Percentiles rank a stretch among this genome's conserved stretches.
Conservation (phyloP, 345 rosid genomes). For the Heritiera littoralis region DNA sequence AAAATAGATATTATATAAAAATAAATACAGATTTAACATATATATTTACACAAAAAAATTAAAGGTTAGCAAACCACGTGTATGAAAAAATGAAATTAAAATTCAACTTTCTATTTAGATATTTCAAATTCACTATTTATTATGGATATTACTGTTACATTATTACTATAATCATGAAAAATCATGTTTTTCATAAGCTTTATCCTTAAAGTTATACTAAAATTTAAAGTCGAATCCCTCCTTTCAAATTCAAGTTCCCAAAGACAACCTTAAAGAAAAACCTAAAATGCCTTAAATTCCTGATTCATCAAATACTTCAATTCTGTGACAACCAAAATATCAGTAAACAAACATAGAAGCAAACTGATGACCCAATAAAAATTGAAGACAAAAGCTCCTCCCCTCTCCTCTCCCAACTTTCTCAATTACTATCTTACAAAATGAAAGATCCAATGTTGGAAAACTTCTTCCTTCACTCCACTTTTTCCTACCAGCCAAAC, state of each 20-base stretch:
- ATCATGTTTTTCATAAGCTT: neutral
- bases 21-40: neutral
- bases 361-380: neutral
- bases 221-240: neutral
- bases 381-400: neutral
- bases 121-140: neutral
- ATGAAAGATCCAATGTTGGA: constrained; percentile 5
- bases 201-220: neutral
- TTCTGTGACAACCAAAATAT: neutral
- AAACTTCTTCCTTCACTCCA: neutral
- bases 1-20: neutral
- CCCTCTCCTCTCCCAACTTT: neutral
- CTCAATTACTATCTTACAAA: neutral
- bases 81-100: neutral
- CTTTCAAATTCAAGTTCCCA: neutral
- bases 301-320: neutral
- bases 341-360: neutral
- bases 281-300: neutral
- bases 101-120: neutral
- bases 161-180: neutral
- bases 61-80: neutral
- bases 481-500: neutral
- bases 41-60: neutral
- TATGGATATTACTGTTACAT: neutral
- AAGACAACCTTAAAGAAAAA: neutral